These are phyloP conservation scores for Neofusicoccum ribis DNA, from an alignment of 2,329 filamentous ascomycete species.

Conservation along the genomic window DNA sequence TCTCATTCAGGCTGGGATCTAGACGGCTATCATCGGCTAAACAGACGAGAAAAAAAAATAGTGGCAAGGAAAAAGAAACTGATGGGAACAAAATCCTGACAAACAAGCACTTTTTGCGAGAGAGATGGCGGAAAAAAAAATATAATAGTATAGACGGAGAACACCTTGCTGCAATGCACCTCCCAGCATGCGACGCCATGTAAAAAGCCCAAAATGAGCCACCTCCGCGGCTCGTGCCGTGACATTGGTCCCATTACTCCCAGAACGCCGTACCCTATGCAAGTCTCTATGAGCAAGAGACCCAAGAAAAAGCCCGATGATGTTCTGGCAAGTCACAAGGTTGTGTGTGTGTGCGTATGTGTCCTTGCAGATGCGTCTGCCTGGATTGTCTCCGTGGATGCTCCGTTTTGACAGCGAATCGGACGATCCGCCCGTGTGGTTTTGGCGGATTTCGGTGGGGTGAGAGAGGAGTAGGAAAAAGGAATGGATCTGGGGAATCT, in stretches of 20 bases:
- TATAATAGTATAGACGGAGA: slow-evolving; percentile 18
- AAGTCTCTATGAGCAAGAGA: slow-evolving; percentile 19
- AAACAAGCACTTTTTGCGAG: slow-evolving; percentile 18
- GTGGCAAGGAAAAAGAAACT: slow-evolving; percentile 1
- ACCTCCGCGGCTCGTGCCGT: slow-evolving; percentile 21
- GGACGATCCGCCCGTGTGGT: slow-evolving; percentile 6
- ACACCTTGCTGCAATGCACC: slow-evolving; percentile 20
- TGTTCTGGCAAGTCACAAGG: slow-evolving; percentile 11
- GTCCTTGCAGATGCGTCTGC: slow-evolving; percentile 6
- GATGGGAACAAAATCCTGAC: not conserved
- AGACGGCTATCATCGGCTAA: slow-evolving; percentile 20
- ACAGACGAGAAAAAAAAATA: slow-evolving; percentile 4
- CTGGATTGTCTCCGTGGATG: slow-evolving; percentile 6
- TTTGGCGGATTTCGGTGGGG: slow-evolving; percentile 8
- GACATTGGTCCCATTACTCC: slow-evolving; percentile 20
- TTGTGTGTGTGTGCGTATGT: not conserved
- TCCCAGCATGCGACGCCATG: slow-evolving; percentile 20
- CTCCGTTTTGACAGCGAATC: slow-evolving; percentile 2
- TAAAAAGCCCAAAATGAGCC: slow-evolving; percentile 17
- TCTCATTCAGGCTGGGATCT: slow-evolving; percentile 21
- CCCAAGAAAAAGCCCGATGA: slow-evolving; percentile 19
- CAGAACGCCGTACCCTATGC: slow-evolving; percentile 20
- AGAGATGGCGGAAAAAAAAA: slow-evolving; percentile 9
- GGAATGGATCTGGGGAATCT: not conserved
- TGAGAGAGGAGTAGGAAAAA: slow-evolving; percentile 12